Percentiles rank a stretch among this genome's conserved stretches.
Evolutionary conservation across 345 rosid species (phyloP).

Genomic region (Conringia planisiliqua): DNA sequence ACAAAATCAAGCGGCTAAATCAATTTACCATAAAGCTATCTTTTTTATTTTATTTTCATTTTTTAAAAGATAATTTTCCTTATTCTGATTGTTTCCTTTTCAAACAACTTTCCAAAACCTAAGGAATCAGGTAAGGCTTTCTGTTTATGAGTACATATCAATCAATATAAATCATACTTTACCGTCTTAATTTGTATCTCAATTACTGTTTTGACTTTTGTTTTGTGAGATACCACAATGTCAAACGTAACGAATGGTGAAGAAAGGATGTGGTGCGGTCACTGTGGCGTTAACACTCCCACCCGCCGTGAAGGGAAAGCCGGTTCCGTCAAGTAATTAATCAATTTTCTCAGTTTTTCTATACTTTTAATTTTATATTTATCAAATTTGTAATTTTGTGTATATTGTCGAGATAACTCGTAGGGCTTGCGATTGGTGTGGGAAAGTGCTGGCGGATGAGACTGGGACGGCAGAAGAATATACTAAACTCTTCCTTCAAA

Average conservation of each 20-base stretch:
- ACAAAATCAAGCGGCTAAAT: too few species aligned
- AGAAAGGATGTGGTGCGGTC: slow-evolving; percentile 30
- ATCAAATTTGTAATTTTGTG: not conserved
- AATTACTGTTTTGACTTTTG: too few species aligned
- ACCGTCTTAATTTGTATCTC: too few species aligned
- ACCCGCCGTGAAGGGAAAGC: slow-evolving; percentile 12
- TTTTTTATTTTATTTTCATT: not conserved
- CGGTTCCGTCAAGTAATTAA: slow-evolving; percentile 13
- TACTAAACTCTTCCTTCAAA: not conserved
- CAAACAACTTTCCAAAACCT: not conserved
- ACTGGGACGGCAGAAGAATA: slow-evolving; percentile 14
- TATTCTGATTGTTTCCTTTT: not conserved
- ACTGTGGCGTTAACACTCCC: slow-evolving; percentile 16
- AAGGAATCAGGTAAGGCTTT: not conserved
- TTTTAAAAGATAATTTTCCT: not conserved
- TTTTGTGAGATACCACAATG: not conserved
- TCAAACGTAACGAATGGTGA: not conserved
- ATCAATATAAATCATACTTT: too few species aligned
- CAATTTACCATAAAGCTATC: too few species aligned
- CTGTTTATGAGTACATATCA: not conserved
- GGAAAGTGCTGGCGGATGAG: slow-evolving; percentile 12
- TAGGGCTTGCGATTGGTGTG: slow-evolving; percentile 15
- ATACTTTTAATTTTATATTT: not conserved
- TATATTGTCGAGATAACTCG: not conserved
- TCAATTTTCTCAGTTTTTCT: not conserved